Percentiles rank a stretch among this genome's conserved stretches.
phyloP scores from a whole-genome alignment of 2,329 filamentous ascomycete species.

The Uncinocarpus reesii region DNA sequence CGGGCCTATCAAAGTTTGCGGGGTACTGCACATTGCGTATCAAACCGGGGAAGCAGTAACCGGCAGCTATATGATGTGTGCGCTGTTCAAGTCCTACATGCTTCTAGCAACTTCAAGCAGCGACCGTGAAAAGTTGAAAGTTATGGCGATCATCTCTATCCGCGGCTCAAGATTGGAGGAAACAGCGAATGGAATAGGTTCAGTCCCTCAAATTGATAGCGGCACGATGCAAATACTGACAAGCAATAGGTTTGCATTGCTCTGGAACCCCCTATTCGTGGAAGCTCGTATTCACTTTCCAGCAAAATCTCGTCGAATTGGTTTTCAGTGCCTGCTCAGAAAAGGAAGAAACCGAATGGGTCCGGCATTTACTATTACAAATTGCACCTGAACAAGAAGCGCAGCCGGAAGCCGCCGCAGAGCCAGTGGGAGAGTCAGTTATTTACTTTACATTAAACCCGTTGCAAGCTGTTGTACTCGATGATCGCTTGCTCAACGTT shows the following conservation, averaged over 20 bases:
- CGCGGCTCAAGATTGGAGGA: conserved; percentile 31
- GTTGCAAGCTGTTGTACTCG: conserved; percentile 57
- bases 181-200: conserved; percentile 28
- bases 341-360: conserved; percentile 73
- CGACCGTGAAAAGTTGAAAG: conserved; percentile 57
- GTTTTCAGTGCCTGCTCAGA: conserved; percentile 77
- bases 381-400: conserved; percentile 37
- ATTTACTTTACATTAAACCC: conserved; percentile 14
- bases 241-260: conserved; percentile 63
- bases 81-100: conserved; percentile 72
- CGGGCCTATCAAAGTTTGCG: conserved; percentile 71
- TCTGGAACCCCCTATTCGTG: conserved; percentile 78
- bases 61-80: conserved; percentile 73
- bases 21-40: conserved; percentile 73
- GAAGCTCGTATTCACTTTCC: conserved; percentile 77
- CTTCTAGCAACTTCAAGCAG: conserved; percentile 61
- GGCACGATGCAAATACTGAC: conserved; percentile 8
- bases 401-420: conserved; percentile 20
- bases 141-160: conserved; percentile 57
- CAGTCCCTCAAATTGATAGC: not conserved
- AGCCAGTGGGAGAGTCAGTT: conserved; percentile 19
- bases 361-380: conserved; percentile 50
- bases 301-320: conserved; percentile 68
- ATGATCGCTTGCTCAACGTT: conserved; percentile 55
- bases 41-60: conserved; percentile 57